Conservation (phyloP, 345 rosid genomes). For the Gossypium rotundifolium region DNA sequence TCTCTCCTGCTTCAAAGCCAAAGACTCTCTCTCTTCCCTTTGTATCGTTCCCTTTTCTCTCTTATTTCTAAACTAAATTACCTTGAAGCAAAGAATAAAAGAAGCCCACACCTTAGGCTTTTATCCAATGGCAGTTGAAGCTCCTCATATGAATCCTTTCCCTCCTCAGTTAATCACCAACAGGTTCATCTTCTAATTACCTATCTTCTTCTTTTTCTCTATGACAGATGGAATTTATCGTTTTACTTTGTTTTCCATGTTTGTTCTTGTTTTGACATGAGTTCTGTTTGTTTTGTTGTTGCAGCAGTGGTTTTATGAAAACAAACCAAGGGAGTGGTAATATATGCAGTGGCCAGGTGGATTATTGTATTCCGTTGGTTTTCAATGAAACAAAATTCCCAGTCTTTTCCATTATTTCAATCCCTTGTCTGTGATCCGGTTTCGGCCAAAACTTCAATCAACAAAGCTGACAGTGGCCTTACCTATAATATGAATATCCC, state of each 20-base stretch:
- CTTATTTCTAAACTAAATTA: background rate
- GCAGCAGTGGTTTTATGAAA: slow-evolving; percentile 41
- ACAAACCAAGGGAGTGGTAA: slow-evolving; percentile 26
- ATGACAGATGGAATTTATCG: too few species aligned
- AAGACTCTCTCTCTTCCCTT: slow-evolving; percentile 15
- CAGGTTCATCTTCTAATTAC: slow-evolving; percentile 22
- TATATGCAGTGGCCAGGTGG: slow-evolving; percentile 36
- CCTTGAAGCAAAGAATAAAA: slow-evolving; percentile 15
- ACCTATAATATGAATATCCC: slow-evolving; percentile 40
- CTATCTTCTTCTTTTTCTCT: background rate
- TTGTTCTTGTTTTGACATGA: background rate
- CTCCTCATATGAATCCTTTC: slow-evolving; percentile 40
- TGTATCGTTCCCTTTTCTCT: background rate
- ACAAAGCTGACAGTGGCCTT: slow-evolving; percentile 46
- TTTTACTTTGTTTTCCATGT: too few species aligned
- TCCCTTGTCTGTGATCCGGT: slow-evolving; percentile 32
- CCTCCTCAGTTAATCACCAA: slow-evolving; percentile 37
- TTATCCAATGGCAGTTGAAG: slow-evolving; percentile 52
- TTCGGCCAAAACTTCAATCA: slow-evolving; percentile 27
- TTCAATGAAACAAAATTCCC: slow-evolving; percentile 26
- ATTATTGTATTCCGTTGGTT: slow-evolving; percentile 20
- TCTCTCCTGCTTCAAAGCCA: slow-evolving; percentile 21
- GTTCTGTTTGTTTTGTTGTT: background rate
- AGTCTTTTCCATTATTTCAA: slow-evolving; percentile 25
- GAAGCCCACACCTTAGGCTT: background rate